A percentile compares a stretch with the other conserved stretches of the same genome.
Evolutionary conservation across 2,329 filamentous ascomycete species (phyloP).

Genomic region (Ophiostoma piceae): DNA sequence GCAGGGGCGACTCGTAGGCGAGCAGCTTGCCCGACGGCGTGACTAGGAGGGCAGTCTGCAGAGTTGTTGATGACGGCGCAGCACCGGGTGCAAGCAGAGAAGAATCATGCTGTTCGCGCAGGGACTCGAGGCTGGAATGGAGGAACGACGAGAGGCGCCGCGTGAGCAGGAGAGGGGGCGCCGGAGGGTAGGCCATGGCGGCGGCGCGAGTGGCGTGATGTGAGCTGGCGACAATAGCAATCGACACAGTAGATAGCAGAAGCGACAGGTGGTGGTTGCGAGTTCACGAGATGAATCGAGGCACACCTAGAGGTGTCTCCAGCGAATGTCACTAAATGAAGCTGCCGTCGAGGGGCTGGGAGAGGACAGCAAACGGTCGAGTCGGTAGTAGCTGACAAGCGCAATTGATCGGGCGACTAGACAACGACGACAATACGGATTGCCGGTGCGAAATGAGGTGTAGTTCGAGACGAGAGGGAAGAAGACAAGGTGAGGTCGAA

Average conservation of each 20-base stretch:
- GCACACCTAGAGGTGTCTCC: background rate
- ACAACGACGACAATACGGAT: background rate
- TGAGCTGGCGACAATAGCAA: background rate
- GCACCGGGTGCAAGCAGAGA: slow-evolving; percentile 1
- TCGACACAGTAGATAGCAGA: background rate
- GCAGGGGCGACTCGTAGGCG: slow-evolving; percentile 53
- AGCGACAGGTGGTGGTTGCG: background rate
- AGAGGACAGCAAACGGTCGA: background rate
- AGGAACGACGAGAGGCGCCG: slow-evolving; percentile 61
- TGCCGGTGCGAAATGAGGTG: background rate
- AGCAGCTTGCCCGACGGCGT: slow-evolving; percentile 59
- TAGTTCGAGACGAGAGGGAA: background rate
- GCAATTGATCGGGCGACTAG: background rate
- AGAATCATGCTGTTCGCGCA: slow-evolving; percentile 20
- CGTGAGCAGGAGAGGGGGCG: slow-evolving; percentile 58
- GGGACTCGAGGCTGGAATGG: slow-evolving; percentile 44
- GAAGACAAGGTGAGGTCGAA: background rate
- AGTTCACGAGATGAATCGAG: background rate
- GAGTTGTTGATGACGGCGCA: slow-evolving; percentile 35
- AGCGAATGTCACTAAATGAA: background rate
- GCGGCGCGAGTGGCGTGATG: background rate
- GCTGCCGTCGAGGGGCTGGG: background rate
- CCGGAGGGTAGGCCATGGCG: slow-evolving; percentile 36
- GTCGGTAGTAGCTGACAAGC: background rate
- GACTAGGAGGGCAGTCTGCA: slow-evolving; percentile 56